Evolutionary conservation across 1,139 yeast species (phyloP).

Genomic region (Saccharomyces hybrid): DNA sequence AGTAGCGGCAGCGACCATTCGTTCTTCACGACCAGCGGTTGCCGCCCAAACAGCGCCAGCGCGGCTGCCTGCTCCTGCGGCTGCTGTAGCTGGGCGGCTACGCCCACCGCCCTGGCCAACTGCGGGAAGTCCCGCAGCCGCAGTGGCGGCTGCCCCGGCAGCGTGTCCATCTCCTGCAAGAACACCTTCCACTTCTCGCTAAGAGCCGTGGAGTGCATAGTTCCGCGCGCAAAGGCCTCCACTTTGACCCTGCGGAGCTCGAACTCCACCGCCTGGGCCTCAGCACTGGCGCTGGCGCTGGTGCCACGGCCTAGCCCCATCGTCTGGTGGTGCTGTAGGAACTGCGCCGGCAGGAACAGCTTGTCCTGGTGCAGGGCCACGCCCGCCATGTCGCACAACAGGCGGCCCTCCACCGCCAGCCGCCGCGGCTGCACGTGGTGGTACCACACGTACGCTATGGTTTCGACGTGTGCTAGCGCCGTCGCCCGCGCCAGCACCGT

Average conservation of each 20-base stretch:
- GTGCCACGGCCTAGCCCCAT: conserved; percentile 7
- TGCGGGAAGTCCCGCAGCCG: conserved; percentile 27
- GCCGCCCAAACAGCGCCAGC: conserved; percentile 17
- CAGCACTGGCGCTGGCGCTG: not conserved
- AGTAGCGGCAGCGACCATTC: conserved; percentile 18
- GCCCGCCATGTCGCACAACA: conserved; percentile 24
- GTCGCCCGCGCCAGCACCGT: conserved; percentile 3
- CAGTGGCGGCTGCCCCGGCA: conserved; percentile 10
- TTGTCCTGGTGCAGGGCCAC: conserved; percentile 20
- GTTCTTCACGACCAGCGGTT: conserved; percentile 17
- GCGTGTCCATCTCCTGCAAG: conserved; percentile 25
- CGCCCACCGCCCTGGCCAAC: conserved; percentile 13
- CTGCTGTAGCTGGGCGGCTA: conserved; percentile 6
- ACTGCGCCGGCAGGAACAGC: conserved; percentile 18
- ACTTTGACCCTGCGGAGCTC: conserved; percentile 22
- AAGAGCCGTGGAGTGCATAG: conserved; percentile 15
- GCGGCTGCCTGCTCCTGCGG: conserved; percentile 2
- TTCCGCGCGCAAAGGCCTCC: conserved; percentile 27
- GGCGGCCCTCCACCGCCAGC: conserved; percentile 18
- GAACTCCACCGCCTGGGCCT: conserved; percentile 13
- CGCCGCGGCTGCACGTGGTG: conserved; percentile 21
- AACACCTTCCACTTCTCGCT: conserved; percentile 30
- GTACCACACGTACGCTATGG: conserved; percentile 27
- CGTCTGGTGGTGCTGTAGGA: conserved; percentile 19
- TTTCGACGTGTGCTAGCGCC: conserved; percentile 22